phyloP scores from a whole-genome alignment of 169 alveolate species.

The Plasmodium relictum region DNA sequence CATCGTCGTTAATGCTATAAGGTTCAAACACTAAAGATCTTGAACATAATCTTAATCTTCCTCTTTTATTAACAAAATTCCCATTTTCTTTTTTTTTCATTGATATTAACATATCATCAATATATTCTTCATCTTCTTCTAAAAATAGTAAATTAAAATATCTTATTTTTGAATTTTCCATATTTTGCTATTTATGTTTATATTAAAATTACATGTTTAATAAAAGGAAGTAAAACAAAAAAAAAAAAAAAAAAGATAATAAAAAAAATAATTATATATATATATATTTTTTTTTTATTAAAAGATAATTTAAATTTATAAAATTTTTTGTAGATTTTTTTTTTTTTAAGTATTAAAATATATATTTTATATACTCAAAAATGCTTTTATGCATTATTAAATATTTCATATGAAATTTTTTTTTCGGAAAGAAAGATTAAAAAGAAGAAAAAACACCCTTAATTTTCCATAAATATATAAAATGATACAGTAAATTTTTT shows the following conservation, averaged over 20 bases:
- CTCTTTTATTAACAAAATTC: slow-evolving; percentile 70
- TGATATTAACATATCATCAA: slow-evolving; percentile 78
- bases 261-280: background rate
- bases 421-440: background rate
- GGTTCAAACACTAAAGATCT: slow-evolving; percentile 90
- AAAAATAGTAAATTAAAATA: slow-evolving; percentile 84
- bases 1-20: slow-evolving; percentile 81
- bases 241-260: background rate
- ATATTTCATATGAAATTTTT: background rate
- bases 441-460: too few species aligned
- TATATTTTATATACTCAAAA: background rate
- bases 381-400: background rate
- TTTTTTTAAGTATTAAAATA: background rate
- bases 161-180: slow-evolving; percentile 72
- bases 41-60: slow-evolving; percentile 89
- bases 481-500: too few species aligned
- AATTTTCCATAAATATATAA: too few species aligned
- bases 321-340: too few species aligned
- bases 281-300: background rate
- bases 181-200: slow-evolving; percentile 1
- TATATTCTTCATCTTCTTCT: slow-evolving; percentile 88
- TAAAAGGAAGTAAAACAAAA: background rate
- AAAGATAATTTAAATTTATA: too few species aligned
- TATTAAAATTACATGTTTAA: background rate
- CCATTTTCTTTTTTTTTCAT: slow-evolving; percentile 19